Base-by-base conservation (phyloP, 257 asterid species). In the Apocynum venetum region DNA sequence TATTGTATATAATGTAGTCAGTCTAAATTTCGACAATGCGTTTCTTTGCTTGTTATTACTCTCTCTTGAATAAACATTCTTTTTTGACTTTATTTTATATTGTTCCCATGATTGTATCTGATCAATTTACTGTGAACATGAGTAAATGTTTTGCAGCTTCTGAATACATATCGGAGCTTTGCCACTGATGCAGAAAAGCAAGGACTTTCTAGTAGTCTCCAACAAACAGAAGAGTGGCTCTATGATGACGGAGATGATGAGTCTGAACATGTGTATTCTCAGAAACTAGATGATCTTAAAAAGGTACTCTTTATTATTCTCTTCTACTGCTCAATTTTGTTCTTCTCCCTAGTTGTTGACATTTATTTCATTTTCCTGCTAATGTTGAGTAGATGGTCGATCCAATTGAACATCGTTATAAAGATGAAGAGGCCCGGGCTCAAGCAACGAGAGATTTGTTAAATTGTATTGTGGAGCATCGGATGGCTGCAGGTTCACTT, bases 181-280 rank as follows among this genome's bases (percentile, higher is more conserved):
- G 93, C 89, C 69, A 87, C 91, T 11, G 95, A 91, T 80, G 74
- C 82, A 77, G 99, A 96, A 73, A 91, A 87, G 71, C 96, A 91
- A 66, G 88, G 83, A 56, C 90, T 96, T 77, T 89, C 92, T 59
- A 83, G 77, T 85, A 84, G 82, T 81, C 88, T 96, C 83, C 98
- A 90, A 74, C 91, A 83, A 81, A 90, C 94, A 19, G 99, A 96
- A 85, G 96, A 91, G 41, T 96, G 99, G 99, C 97, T 96, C 53
- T 96, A 96, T 80, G 97, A 90, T 76, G 98, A 90, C 53, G 99
- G 99, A 74, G 96, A 91, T 73, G 97, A 93, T 77, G 99, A 96
- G 87, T 79, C 99, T 81, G 97, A 91, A 83, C 43, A 84, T 79
- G 92, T 90, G 51, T 96, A 96, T 78, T 20, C 92, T 6, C 76